Conservation (phyloP, 176 grass and related monocot genomes). For the Otatea glauca region DNA sequence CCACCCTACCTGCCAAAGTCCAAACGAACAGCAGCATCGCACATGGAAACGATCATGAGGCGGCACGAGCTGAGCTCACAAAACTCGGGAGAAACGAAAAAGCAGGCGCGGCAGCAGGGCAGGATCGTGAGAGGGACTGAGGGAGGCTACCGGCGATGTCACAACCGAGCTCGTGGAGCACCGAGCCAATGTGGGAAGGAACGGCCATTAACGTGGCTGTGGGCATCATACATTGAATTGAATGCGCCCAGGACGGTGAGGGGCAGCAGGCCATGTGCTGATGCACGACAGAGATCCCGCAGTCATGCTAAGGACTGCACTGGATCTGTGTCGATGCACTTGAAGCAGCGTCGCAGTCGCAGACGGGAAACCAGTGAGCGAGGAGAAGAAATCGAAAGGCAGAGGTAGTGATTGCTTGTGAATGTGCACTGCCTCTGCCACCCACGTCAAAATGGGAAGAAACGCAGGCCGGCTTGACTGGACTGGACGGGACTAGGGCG, state of each 20-base stretch:
- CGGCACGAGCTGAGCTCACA: neutral
- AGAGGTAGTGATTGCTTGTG: slow-evolving; percentile 29
- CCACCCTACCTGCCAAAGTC: too few relatives aligned
- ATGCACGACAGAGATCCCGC: too few relatives aligned
- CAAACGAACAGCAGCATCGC: too few relatives aligned
- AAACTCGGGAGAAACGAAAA: neutral
- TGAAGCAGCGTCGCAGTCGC: neutral
- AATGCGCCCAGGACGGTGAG: neutral
- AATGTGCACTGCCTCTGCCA: slow-evolving; percentile 48
- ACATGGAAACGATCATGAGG: neutral
- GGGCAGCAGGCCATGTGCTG: neutral
- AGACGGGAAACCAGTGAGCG: neutral
- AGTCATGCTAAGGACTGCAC: too few relatives aligned
- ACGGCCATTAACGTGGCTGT: slow-evolving; percentile 33
- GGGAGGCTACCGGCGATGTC: neutral
- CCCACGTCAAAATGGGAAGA: slow-evolving; percentile 19
- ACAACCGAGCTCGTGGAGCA: neutral
- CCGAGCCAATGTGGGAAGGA: neutral
- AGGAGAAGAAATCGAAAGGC: neutral
- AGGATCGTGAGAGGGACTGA: neutral
- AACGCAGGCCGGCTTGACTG: neutral
- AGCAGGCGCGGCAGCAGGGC: neutral
- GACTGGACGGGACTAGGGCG: slow-evolving; percentile 11
- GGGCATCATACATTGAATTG: slow-evolving; percentile 37
- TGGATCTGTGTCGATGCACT: neutral